Percentiles rank a stretch among this genome's conserved stretches.
Conservation (phyloP, 768 basidiomycete species). For the Cystofilobasidium macerans region DNA sequence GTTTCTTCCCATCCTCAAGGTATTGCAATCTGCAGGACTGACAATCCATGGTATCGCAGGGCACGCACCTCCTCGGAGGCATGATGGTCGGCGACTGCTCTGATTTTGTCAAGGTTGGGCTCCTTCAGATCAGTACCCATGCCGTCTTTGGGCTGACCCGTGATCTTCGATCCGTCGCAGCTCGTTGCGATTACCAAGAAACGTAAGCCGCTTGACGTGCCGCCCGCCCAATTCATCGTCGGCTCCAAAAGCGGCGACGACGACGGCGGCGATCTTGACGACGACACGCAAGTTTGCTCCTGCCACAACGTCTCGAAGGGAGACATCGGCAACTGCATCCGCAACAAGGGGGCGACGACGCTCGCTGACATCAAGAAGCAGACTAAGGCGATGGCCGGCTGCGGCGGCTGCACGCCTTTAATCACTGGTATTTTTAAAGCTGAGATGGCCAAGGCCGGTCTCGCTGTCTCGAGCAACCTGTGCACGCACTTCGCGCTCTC, state of each 20-base stretch:
- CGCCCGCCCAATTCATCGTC: slow-evolving; percentile 57
- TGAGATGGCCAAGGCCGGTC: slow-evolving; percentile 59
- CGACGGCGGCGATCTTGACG: slow-evolving; percentile 57
- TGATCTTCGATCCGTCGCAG: slow-evolving; percentile 57
- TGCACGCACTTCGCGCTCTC: slow-evolving; percentile 57
- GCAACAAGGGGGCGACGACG: slow-evolving; percentile 43
- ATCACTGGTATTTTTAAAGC: slow-evolving; percentile 44
- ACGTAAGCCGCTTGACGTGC: slow-evolving; percentile 57
- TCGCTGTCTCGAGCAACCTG: slow-evolving; percentile 47
- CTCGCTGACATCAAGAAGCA: slow-evolving; percentile 51
- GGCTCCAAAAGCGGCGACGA: slow-evolving; percentile 48
- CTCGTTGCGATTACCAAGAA: slow-evolving; percentile 61
- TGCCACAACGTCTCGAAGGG: slow-evolving; percentile 64
- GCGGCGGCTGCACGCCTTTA: slow-evolving; percentile 62
- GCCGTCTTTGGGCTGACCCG: no score
- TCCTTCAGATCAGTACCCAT: no score
- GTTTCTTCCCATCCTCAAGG: not conserved
- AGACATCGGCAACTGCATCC: slow-evolving; percentile 46
- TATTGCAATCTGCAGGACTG: no score
- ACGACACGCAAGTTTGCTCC: slow-evolving; percentile 60
- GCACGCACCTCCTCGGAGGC: slow-evolving; percentile 52
- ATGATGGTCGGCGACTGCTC: slow-evolving; percentile 56
- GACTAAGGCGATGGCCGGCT: slow-evolving; percentile 62
- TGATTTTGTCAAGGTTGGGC: slow-evolving; percentile 21
- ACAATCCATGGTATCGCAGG: no score